Conservation (phyloP, 1,284 basidiomycete species). For the Ustilago hordei region DNA sequence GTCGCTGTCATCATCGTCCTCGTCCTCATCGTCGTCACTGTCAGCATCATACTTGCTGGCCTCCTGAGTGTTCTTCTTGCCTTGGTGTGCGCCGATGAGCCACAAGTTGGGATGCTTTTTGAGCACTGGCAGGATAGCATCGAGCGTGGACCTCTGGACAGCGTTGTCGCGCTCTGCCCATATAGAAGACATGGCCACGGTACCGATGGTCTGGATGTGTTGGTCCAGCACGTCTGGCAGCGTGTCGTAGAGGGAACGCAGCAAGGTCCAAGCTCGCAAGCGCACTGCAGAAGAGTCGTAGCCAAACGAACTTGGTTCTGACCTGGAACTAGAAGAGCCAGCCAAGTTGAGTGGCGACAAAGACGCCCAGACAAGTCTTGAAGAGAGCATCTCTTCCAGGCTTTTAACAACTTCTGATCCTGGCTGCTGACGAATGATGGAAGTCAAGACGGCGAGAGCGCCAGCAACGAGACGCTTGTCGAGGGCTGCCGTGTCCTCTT, state of each 20-base stretch:
- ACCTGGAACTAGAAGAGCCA: conserved; percentile 3
- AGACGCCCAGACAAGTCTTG: conserved; percentile 53
- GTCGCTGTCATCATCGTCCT: conserved; percentile 29
- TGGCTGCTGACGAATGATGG: conserved; percentile 32
- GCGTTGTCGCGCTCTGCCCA: conserved; percentile 63
- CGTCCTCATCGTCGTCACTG: conserved; percentile 24
- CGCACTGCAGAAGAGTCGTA: conserved; percentile 53
- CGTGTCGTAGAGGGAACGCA: conserved; percentile 31
- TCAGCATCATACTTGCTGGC: conserved; percentile 1
- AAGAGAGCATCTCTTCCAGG: conserved; percentile 48
- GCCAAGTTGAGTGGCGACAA: conserved; percentile 37
- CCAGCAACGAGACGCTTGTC: conserved; percentile 65
- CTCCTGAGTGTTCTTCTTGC: not conserved
- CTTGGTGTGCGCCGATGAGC: conserved; percentile 36
- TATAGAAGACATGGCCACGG: conserved; percentile 54
- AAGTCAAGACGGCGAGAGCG: conserved; percentile 54
- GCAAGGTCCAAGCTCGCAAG: conserved; percentile 56
- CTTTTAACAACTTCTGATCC: conserved; percentile 20
- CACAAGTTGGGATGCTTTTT: conserved; percentile 62
- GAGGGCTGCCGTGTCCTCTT: conserved; percentile 62
- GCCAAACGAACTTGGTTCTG: conserved; percentile 40
- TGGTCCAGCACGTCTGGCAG: conserved; percentile 33
- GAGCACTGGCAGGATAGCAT: conserved; percentile 60
- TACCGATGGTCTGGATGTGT: conserved; percentile 40
- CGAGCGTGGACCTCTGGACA: conserved; percentile 54